phyloP scores from a whole-genome alignment of 257 asterid species.

The Solanum medicagineum region DNA sequence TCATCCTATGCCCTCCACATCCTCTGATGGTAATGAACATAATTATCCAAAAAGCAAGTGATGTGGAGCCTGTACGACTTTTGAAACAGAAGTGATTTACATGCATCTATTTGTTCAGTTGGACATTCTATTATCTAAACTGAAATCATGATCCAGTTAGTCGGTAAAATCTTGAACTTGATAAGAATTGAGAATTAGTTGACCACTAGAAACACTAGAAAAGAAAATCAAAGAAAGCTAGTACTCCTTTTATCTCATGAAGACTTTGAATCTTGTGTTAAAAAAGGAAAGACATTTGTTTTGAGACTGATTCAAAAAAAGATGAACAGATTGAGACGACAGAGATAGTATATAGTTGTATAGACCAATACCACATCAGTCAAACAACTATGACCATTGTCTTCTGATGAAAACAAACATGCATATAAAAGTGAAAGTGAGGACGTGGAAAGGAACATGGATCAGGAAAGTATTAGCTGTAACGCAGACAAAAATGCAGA shows the following conservation, averaged over 20 bases:
- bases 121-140: not conserved
- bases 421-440: not conserved
- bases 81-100: not conserved
- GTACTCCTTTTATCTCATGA: not conserved
- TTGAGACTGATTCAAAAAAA: not conserved
- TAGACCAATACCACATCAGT: not conserved
- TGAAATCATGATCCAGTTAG: not conserved
- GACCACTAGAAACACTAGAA: not conserved
- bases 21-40: not conserved
- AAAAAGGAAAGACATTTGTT: no score
- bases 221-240: no score
- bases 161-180: not conserved
- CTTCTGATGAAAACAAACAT: not conserved
- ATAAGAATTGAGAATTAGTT: not conserved
- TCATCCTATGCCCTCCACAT: not conserved
- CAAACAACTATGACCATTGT: not conserved
- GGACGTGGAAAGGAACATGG: not conserved
- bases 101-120: not conserved
- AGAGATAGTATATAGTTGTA: not conserved
- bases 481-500: not conserved
- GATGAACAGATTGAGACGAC: not conserved
- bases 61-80: not conserved
- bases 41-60: not conserved
- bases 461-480: not conserved
- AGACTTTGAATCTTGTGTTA: no score